phyloP scores from a whole-genome alignment of 116 monocot species.

The Phalaenopsis hybrid region DNA sequence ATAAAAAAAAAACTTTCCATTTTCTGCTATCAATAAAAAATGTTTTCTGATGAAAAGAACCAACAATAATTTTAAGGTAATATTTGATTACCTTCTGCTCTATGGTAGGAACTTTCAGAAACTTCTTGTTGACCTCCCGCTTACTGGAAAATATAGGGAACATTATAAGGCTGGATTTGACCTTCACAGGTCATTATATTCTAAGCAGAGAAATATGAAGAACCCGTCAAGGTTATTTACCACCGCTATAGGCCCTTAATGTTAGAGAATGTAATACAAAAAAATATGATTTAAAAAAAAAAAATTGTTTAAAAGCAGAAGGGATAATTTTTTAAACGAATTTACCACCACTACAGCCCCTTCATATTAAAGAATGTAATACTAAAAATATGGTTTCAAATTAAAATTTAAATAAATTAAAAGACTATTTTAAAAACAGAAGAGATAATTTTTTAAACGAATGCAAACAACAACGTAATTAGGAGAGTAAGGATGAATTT shows the following conservation, averaged over 20 bases:
- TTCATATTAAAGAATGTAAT: too few species aligned
- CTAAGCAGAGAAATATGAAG: not conserved
- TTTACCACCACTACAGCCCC: too few species aligned
- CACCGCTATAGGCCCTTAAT: too few species aligned
- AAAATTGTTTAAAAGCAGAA: too few species aligned
- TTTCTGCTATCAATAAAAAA: not conserved
- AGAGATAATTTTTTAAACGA: too few species aligned
- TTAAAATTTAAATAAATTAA: not conserved
- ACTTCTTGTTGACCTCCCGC: constrained; percentile 53
- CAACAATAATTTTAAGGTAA: not conserved
- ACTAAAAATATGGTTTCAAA: too few species aligned
- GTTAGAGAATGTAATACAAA: too few species aligned
- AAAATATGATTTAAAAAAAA: too few species aligned
- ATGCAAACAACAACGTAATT: too few species aligned
- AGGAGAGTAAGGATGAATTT: too few species aligned
- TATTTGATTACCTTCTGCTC: constrained; percentile 35
- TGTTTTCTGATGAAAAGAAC: not conserved
- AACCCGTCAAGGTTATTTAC: too few species aligned
- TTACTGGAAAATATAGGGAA: constrained; percentile 29
- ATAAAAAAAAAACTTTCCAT: not conserved
- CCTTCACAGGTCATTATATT: not conserved
- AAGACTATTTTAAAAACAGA: not conserved
- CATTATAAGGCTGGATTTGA: not conserved
- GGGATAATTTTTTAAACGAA: too few species aligned
- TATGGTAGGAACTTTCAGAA: constrained; percentile 35